Percentiles rank a stretch among this genome's conserved stretches.
Evolutionary conservation across 2,329 filamentous ascomycete species (phyloP).

Genomic region (Trichoderma sp.): DNA sequence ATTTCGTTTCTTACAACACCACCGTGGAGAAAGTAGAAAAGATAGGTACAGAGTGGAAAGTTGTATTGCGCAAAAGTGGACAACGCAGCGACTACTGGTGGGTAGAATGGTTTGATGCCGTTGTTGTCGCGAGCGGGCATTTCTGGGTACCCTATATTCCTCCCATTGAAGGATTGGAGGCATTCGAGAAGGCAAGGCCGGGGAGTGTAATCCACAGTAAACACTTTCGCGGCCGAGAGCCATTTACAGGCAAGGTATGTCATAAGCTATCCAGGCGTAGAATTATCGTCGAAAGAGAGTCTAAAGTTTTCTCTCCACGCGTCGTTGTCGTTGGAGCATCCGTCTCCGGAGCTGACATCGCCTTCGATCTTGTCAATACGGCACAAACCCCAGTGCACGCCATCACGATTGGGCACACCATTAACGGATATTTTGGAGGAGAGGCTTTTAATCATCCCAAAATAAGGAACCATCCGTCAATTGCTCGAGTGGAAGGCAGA

Average conservation of each 20-base stretch:
- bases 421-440: conserved; percentile 58
- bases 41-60: conserved; percentile 50
- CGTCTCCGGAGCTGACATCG: conserved; percentile 65
- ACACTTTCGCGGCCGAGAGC: conserved; percentile 50
- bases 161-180: conserved; percentile 48
- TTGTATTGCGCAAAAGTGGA: conserved; percentile 47
- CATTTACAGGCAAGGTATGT: conserved; percentile 49
- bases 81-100: conserved; percentile 58
- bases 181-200: conserved; percentile 46
- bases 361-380: conserved; percentile 51
- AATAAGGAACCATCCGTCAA: conserved; percentile 50
- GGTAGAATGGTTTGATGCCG: conserved; percentile 62
- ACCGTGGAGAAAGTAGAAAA: conserved; percentile 62
- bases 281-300: neutral
- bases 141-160: conserved; percentile 61
- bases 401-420: conserved; percentile 50
- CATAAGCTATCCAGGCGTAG: neutral
- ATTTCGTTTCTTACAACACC: conserved; percentile 56
- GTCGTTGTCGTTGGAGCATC: conserved; percentile 65
- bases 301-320: conserved; percentile 36
- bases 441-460: conserved; percentile 60
- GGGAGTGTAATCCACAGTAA: conserved; percentile 59
- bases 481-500: conserved; percentile 46
- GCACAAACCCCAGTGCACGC: conserved; percentile 52
- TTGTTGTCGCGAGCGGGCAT: conserved; percentile 62